A percentile compares a stretch with the other conserved stretches of the same genome.
These are phyloP conservation scores for Dryadomyces quercus-mongolicae DNA, from an alignment of 2,329 filamentous ascomycete species.

Conservation along the genomic window DNA sequence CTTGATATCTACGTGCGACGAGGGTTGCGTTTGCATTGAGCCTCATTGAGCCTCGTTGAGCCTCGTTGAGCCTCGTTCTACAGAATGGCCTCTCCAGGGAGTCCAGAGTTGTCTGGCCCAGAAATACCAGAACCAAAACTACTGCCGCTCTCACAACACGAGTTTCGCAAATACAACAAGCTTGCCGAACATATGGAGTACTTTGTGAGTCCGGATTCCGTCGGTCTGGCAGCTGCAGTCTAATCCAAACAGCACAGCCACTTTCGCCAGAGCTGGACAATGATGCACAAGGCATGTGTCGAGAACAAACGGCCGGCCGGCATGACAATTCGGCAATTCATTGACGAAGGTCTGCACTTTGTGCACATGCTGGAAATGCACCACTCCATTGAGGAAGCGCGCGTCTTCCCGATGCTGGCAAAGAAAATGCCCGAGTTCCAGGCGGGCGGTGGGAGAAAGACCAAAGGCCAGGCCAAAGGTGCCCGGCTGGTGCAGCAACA, in stretches of 20 bases:
- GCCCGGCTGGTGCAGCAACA: conserved; percentile 64
- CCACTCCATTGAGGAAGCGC: conserved; percentile 71
- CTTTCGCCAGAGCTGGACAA: conserved; percentile 64
- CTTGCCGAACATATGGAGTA: conserved; percentile 64
- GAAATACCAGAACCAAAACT: conserved; percentile 20
- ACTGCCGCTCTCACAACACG: conserved; percentile 50
- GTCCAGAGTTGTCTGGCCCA: no score
- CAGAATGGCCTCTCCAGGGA: no score
- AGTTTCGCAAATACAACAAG: conserved; percentile 61
- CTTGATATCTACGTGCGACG: no score
- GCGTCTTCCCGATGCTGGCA: conserved; percentile 70
- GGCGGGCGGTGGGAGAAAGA: conserved; percentile 16
- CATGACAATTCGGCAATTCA: conserved; percentile 57
- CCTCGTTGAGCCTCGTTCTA: no score
- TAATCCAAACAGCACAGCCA: conserved; percentile 48
- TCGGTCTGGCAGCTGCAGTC: neutral
- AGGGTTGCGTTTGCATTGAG: no score
- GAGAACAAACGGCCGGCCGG: conserved; percentile 44
- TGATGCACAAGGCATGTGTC: conserved; percentile 54
- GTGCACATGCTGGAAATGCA: conserved; percentile 59
- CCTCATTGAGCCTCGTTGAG: no score
- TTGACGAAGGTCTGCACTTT: conserved; percentile 58
- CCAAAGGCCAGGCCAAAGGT: conserved; percentile 19
- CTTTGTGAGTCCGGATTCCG: conserved; percentile 40
- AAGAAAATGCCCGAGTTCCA: conserved; percentile 68